Conservation (phyloP, 345 rosid genomes). For the Eucalyptus cladocalyx region DNA sequence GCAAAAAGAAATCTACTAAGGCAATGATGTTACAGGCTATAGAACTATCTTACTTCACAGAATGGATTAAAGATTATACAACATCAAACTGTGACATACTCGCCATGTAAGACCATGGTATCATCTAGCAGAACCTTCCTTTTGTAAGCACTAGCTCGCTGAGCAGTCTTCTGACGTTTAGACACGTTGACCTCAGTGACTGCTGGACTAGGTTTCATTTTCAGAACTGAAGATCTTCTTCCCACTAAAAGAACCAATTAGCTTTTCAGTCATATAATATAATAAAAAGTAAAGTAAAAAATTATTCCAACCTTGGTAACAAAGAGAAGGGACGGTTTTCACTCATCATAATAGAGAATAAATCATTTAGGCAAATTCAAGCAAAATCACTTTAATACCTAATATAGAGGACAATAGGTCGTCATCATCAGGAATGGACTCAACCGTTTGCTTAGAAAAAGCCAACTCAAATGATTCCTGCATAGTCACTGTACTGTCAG, state of each 20-base stretch:
- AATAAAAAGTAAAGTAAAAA: background rate
- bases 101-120: constrained; percentile 93
- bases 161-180: constrained; percentile 51
- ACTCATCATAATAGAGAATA: background rate
- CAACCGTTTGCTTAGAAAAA: constrained; percentile 42
- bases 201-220: constrained; percentile 69
- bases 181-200: constrained; percentile 42
- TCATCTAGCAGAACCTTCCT: constrained; percentile 97
- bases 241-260: constrained; percentile 40
- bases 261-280: background rate
- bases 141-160: constrained; percentile 52
- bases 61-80: background rate
- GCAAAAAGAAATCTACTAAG: constrained; percentile 2
- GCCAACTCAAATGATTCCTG: constrained; percentile 62
- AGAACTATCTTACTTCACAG: background rate
- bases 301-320: background rate
- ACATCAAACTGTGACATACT: constrained; percentile 43
- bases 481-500: constrained; percentile 60
- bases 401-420: constrained; percentile 90
- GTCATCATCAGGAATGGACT: constrained; percentile 86
- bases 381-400: constrained; percentile 33
- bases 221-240: constrained; percentile 65
- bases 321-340: background rate
- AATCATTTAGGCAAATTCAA: background rate
- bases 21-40: background rate